Evolutionary conservation across 2,329 filamentous ascomycete species (phyloP).

Genomic region (Thermoascus crustaceus): DNA sequence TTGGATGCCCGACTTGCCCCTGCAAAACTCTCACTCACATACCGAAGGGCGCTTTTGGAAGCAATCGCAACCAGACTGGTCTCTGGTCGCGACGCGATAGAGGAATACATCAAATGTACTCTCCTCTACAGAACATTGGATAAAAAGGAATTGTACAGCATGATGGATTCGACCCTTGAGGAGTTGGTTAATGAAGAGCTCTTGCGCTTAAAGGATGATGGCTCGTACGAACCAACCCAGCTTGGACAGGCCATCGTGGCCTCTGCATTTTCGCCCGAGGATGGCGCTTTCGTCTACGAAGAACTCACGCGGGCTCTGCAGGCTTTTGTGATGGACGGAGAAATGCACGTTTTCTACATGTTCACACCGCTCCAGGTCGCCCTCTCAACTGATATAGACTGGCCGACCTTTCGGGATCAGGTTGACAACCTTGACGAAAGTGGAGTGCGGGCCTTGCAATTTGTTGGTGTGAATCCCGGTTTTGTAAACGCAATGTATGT

Average conservation of each 20-base stretch:
- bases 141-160: slow-evolving; percentile 41
- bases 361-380: slow-evolving; percentile 61
- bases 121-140: slow-evolving; percentile 54
- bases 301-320: slow-evolving; percentile 60
- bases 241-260: slow-evolving; percentile 64
- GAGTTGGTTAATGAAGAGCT: slow-evolving; percentile 52
- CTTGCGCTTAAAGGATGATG: slow-evolving; percentile 43
- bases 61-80: slow-evolving; percentile 61
- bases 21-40: slow-evolving; percentile 5
- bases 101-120: slow-evolving; percentile 61
- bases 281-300: slow-evolving; percentile 63
- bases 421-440: slow-evolving; percentile 64
- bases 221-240: slow-evolving; percentile 53
- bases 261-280: slow-evolving; percentile 64
- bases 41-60: slow-evolving; percentile 59
- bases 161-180: slow-evolving; percentile 52
- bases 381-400: slow-evolving; percentile 50
- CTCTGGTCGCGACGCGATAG: slow-evolving; percentile 54
- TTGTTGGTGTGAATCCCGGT: slow-evolving; percentile 60
- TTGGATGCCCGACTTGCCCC: slow-evolving; percentile 18
- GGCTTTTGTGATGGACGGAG: slow-evolving; percentile 71
- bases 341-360: slow-evolving; percentile 70
- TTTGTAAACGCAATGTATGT: slow-evolving; percentile 59
- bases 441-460: slow-evolving; percentile 57
- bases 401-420: slow-evolving; percentile 64